Conservation (phyloP, 148 eudicot genomes). For the Rhododendron mucronatum region DNA sequence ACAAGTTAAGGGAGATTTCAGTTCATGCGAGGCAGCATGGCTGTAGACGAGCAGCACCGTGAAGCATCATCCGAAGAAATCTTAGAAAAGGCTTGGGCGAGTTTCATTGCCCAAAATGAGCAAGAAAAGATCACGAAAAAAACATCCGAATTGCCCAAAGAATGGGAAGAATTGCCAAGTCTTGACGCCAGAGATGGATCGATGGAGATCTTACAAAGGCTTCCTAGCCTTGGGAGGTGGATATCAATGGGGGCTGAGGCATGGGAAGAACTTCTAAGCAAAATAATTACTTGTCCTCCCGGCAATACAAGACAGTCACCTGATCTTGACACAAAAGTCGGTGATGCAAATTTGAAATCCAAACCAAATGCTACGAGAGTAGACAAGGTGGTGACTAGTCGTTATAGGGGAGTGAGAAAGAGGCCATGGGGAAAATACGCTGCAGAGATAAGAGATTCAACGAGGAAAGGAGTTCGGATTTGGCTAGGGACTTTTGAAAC, state of each 20-base stretch:
- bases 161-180: slow-evolving; percentile 40
- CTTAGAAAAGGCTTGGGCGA: slow-evolving; percentile 71
- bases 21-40: slow-evolving; percentile 24
- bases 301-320: too few relatives aligned
- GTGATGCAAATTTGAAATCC: neutral
- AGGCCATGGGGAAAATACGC: slow-evolving; percentile 91
- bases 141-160: neutral
- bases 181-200: slow-evolving; percentile 25
- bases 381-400: slow-evolving; percentile 23
- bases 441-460: slow-evolving; percentile 78
- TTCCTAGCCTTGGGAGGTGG: slow-evolving; percentile 75
- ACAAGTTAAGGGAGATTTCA: neutral
- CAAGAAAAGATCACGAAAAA: neutral
- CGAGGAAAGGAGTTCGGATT: slow-evolving; percentile 61
- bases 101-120: slow-evolving; percentile 37
- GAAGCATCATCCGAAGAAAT: slow-evolving; percentile 31
- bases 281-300: too few relatives aligned
- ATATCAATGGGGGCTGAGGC: slow-evolving; percentile 67
- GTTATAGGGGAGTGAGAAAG: slow-evolving; percentile 76
- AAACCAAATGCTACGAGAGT: neutral
- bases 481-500: slow-evolving; percentile 85
- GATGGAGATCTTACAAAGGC: slow-evolving; percentile 36
- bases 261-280: slow-evolving; percentile 45
- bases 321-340: neutral
- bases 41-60: too few relatives aligned